Percentiles rank a stretch among this genome's conserved stretches.
phyloP scores from a whole-genome alignment of 2,329 filamentous ascomycete species.

The Phialophora chinensis region DNA sequence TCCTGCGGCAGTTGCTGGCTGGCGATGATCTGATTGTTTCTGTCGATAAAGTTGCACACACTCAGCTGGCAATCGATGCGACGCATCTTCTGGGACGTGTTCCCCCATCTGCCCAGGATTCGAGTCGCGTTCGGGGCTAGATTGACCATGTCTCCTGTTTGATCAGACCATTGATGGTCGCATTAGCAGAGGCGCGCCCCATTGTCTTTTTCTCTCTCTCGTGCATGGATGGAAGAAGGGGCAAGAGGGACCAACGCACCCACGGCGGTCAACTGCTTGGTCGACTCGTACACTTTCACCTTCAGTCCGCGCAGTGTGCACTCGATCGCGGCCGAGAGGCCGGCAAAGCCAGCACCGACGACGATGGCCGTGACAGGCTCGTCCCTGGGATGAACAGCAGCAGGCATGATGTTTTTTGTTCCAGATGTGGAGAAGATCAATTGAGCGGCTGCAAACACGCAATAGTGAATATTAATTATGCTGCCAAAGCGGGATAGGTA shows the following conservation, averaged over 20 bases:
- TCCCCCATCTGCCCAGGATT: slow-evolving; percentile 8
- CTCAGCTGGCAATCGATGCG: background rate
- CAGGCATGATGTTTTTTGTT: too few relatives aligned
- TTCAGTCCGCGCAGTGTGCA: slow-evolving; percentile 22
- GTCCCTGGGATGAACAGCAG: background rate
- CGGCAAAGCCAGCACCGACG: slow-evolving; percentile 52
- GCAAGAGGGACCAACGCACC: too few relatives aligned
- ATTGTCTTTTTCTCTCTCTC: slow-evolving; percentile 2
- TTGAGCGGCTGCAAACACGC: too few relatives aligned
- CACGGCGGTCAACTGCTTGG: too few relatives aligned
- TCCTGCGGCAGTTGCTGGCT: slow-evolving; percentile 43
- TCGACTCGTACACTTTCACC: slow-evolving; percentile 13
- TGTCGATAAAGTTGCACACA: slow-evolving; percentile 42
- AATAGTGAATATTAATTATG: too few relatives aligned
- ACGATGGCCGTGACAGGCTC: slow-evolving; percentile 48
- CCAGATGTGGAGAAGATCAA: too few relatives aligned
- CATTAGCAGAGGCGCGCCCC: background rate
- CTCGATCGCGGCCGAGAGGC: slow-evolving; percentile 43
- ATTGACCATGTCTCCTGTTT: slow-evolving; percentile 12
- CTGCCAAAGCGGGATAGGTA: too few relatives aligned
- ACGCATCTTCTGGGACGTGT: slow-evolving; percentile 1
- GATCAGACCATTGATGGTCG: background rate
- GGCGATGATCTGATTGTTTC: slow-evolving; percentile 40
- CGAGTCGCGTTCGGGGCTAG: slow-evolving; percentile 12
- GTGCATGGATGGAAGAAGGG: background rate